Percentiles rank a stretch among this genome's conserved stretches.
phyloP scores from a whole-genome alignment of 345 rosid species.

The Euclidium syriacum region DNA sequence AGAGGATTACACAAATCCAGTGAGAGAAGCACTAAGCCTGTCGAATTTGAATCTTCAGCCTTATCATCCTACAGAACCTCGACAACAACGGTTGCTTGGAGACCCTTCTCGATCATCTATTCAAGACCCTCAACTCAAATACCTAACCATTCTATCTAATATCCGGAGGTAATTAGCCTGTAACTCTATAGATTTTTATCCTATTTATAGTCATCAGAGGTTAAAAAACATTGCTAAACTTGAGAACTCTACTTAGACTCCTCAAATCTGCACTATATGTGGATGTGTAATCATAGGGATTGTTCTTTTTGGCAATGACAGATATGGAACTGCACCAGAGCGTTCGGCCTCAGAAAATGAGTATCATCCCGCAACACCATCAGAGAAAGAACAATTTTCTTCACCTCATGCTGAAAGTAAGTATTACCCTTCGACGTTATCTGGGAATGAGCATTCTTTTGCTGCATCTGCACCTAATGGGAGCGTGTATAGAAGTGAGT shows the following conservation, averaged over 20 bases:
- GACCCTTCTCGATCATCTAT: slow-evolving; percentile 29
- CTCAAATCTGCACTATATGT: not conserved
- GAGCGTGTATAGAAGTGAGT: slow-evolving; percentile 18
- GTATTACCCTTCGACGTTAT: slow-evolving; percentile 11
- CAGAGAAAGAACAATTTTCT: slow-evolving; percentile 23
- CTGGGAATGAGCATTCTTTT: slow-evolving; percentile 17
- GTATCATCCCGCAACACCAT: slow-evolving; percentile 12
- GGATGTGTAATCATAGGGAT: not conserved
- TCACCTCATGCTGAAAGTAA: slow-evolving; percentile 22
- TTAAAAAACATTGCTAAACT: not conserved
- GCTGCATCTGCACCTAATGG: slow-evolving; percentile 19
- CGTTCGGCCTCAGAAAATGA: slow-evolving; percentile 21
- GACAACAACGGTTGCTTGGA: slow-evolving; percentile 18
- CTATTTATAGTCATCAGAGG: not conserved
- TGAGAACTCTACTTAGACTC: not conserved
- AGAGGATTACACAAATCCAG: slow-evolving; percentile 21
- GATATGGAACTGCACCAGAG: slow-evolving; percentile 29
- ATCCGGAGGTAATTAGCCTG: slow-evolving; percentile 26
- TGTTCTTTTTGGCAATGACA: slow-evolving; percentile 15
- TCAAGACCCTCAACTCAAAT: slow-evolving; percentile 33
- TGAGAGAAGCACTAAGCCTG: slow-evolving; percentile 11
- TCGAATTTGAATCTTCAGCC: slow-evolving; percentile 19
- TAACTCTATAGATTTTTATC: not conserved
- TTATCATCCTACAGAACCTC: slow-evolving; percentile 22
- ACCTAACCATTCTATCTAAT: slow-evolving; percentile 29